Evolutionary conservation across 768 basidiomycete species (phyloP), one percentile per base, ranked within the genome.

Genomic region (Mycena capillaripes): DNA sequence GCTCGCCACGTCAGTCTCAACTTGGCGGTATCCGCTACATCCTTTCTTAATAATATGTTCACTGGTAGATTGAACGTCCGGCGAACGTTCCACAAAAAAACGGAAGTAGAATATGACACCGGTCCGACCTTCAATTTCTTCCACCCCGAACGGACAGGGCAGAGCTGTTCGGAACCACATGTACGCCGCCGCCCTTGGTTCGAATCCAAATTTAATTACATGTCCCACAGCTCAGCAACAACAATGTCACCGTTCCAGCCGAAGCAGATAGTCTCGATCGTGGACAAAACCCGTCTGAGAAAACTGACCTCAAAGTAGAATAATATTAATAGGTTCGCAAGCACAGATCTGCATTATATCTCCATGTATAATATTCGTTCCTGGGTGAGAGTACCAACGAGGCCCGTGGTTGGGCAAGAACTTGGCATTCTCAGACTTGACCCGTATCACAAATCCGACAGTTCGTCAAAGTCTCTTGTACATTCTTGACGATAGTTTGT

Each of bases 1-100:
- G 27, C 64, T 71, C 11, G 42, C 64, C 19, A 66, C 70, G 70
- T 71, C 23, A 59, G 70, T 38, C 21, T n/a, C 12, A 23, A 30
- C 7, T 34, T 56, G 5, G 19, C 4, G 5, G 56, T 25, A 36
- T 23, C 42, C 44, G 19, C 7, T 4, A 7, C 19, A 50, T 48
- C 14, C 23, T 14, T 21, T 16, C 23, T 40, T 4, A 23, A 34
- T 23, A 56, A 56, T 32, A 34, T 53, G 21, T 27, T 34, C 55
- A 21, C 17, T 34, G 53, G 53, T 19, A 71, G 70, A 23, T 50
- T 72, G n/a, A 72, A 66, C 21, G 7, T 72, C 16, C 64, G 65
- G 16, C 36, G 23, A 7, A 42, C 57, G 29, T 66, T 72, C 21
- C 30, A 60, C 14, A 30, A 9, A 46, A 38, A 59, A 40, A 23